A percentile compares a stretch with the other conserved stretches of the same genome.
Evolutionary conservation across 768 basidiomycete genomes (phyloP).

Genomic region (Calocera cornea): DNA sequence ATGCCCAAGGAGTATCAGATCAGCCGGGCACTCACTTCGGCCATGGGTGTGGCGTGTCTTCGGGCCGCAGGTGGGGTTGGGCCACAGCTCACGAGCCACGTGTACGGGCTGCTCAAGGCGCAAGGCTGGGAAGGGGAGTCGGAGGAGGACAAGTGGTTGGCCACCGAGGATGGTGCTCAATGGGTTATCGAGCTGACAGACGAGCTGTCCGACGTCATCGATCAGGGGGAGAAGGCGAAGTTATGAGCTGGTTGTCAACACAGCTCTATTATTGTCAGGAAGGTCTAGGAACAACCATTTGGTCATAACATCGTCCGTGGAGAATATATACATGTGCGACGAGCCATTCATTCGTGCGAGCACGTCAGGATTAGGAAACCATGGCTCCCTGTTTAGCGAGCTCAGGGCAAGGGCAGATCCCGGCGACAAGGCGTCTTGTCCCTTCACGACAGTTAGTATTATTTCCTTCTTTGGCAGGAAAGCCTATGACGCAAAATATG

Average conservation of each 20-base stretch:
- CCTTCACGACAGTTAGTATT: too few species aligned
- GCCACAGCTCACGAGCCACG: constrained; percentile 77
- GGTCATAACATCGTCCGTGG: too few species aligned
- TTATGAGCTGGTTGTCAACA: constrained; percentile 28
- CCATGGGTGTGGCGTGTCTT: constrained; percentile 72
- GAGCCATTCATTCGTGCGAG: too few species aligned
- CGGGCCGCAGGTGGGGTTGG: constrained; percentile 74
- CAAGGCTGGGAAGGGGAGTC: constrained; percentile 38
- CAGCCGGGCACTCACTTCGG: constrained; percentile 69
- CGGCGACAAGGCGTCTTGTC: too few species aligned
- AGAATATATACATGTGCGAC: too few species aligned
- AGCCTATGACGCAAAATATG: too few species aligned
- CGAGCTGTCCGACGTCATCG: constrained; percentile 59
- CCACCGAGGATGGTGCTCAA: constrained; percentile 73
- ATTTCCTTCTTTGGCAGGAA: too few species aligned
- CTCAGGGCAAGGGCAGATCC: too few species aligned
- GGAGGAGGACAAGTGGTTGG: constrained; percentile 56
- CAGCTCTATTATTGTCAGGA: too few species aligned
- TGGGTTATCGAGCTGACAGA: constrained; percentile 81
- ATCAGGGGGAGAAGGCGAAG: constrained; percentile 33
- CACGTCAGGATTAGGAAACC: too few species aligned
- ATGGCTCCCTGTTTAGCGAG: too few species aligned
- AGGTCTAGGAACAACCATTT: too few species aligned
- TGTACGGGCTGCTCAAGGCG: constrained; percentile 81
- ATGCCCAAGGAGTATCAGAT: constrained; percentile 47